phyloP scores from a whole-genome alignment of 2,329 filamentous ascomycete genomes.

The Diaporthe helianthi region DNA sequence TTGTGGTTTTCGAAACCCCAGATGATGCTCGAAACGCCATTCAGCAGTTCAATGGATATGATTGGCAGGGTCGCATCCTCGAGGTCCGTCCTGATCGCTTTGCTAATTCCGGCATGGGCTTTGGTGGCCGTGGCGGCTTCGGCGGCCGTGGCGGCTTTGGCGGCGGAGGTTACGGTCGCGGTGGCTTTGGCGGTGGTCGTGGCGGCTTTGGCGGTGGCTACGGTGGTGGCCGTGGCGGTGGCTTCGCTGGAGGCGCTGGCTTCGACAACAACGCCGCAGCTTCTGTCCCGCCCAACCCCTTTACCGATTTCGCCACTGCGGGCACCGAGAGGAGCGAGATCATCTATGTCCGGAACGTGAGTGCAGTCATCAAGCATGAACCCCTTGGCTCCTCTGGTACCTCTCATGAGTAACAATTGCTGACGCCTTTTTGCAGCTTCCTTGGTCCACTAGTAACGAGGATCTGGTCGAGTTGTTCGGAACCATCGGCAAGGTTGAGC shows the following conservation, averaged over 20 bases:
- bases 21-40: conserved; percentile 97
- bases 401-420: neutral
- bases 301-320: conserved; percentile 90
- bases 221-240: conserved; percentile 51
- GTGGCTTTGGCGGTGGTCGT: conserved; percentile 53
- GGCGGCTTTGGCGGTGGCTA: conserved; percentile 51
- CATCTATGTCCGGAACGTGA: conserved; percentile 97
- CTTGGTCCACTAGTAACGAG: conserved; percentile 99
- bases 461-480: conserved; percentile 96
- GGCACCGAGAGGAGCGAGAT: conserved; percentile 82
- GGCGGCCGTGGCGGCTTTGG: conserved; percentile 64
- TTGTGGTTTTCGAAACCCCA: conserved; percentile 91
- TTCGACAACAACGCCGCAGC: conserved; percentile 60
- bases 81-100: conserved; percentile 98
- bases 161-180: conserved; percentile 62
- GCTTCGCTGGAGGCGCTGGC: conserved; percentile 53
- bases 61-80: conserved; percentile 93
- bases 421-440: conserved; percentile 66
- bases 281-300: conserved; percentile 77
- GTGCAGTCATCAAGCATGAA: conserved; percentile 43
- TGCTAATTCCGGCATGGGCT: conserved; percentile 65
- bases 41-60: conserved; percentile 96
- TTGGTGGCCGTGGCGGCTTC: conserved; percentile 66
- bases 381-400: neutral
- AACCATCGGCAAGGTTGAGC: conserved; percentile 96